Evolutionary conservation across 352 stramenopile genomes (phyloP), one percentile per base, ranked within the genome.

Genomic region (Globisporangium lucens): DNA sequence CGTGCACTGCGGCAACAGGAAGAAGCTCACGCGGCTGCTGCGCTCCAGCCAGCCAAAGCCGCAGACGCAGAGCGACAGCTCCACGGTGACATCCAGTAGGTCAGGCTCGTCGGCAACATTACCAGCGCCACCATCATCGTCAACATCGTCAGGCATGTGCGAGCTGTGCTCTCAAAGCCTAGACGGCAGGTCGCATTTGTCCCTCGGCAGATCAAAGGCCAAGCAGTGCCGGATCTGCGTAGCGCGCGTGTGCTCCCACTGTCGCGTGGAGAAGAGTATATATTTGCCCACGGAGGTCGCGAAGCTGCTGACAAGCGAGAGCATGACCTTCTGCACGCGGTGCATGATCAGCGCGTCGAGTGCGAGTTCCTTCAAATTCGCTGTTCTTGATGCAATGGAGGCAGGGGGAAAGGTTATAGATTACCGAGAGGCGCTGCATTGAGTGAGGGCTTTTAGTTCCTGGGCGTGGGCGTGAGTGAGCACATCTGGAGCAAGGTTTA

Each of bases 321-420:
- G 62, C 5, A 71, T 75, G 20, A 33, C 52, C 2, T 65, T 84
- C 43, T 84, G 77, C 52, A 56, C 69, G 9, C 66, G 69, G 27
- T 82, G 77, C 46, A 55, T 82, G 68, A 58, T 53, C 69, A 70
- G 51, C 67, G 57, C 29, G 1, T 30, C 46, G n/a, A 51, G 17
- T 33, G 49, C 46, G 3, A n/a, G 27, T 10, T 60, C 46, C 2
- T 22, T 68, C 4, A 62, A 69, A 22, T 82, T 68, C 4, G 67
- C 51, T 36, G 35, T 33, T 3, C 4, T 57, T 63, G 41, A 72
- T 17, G 20, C 33, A 22, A 8, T 33, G 22, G 24, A 20, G 4
- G 24, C 22, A 3, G 24, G 22, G 3, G 51, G 51, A 3, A 33
- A 35, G 51, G 29, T 9, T 2, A n/a, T 55, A 15, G 41, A 49